These are phyloP conservation scores for Botrytis cinerea DNA, from an alignment of 2,329 filamentous ascomycete genomes.

Conservation along the genomic window DNA sequence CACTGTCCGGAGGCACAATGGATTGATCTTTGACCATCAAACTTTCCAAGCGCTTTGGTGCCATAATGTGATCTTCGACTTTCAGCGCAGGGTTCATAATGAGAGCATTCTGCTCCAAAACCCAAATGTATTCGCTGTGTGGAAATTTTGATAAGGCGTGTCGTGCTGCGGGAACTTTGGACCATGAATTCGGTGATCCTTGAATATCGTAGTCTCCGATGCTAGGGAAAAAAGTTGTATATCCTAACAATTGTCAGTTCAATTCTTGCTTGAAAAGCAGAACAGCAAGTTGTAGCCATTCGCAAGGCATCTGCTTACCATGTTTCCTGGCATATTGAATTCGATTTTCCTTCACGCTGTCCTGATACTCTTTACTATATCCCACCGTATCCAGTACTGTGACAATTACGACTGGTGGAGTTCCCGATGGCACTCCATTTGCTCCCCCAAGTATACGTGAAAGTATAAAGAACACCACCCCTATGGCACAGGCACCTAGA, in stretches of 20 bases:
- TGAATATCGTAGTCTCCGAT: slow-evolving; percentile 73
- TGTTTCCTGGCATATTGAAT: slow-evolving; percentile 82
- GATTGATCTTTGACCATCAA: slow-evolving; percentile 84
- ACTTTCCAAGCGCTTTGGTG: slow-evolving; percentile 65
- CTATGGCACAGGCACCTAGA: slow-evolving; percentile 45
- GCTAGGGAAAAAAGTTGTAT: slow-evolving; percentile 79
- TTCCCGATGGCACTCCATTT: slow-evolving; percentile 51
- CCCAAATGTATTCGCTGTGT: slow-evolving; percentile 80
- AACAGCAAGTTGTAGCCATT: slow-evolving; percentile 6
- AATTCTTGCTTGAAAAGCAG: slow-evolving; percentile 8
- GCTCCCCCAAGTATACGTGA: slow-evolving; percentile 42
- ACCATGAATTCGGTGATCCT: slow-evolving; percentile 64
- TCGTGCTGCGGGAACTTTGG: slow-evolving; percentile 79
- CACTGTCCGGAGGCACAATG: slow-evolving; percentile 91
- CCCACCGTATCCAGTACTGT: slow-evolving; percentile 73
- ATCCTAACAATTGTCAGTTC: slow-evolving; percentile 57
- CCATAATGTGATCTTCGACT: slow-evolving; percentile 71
- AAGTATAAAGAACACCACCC: slow-evolving; percentile 60
- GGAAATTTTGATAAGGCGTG: slow-evolving; percentile 84
- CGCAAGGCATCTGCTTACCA: slow-evolving; percentile 56
- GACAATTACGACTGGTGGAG: slow-evolving; percentile 72
- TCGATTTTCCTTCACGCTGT: slow-evolving; percentile 78
- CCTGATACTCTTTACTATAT: slow-evolving; percentile 66
- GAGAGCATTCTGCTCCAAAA: slow-evolving; percentile 78
- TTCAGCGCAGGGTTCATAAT: slow-evolving; percentile 81